Evolutionary conservation across 2,329 filamentous ascomycete species (phyloP).

Genomic region (Epichloe festucae): DNA sequence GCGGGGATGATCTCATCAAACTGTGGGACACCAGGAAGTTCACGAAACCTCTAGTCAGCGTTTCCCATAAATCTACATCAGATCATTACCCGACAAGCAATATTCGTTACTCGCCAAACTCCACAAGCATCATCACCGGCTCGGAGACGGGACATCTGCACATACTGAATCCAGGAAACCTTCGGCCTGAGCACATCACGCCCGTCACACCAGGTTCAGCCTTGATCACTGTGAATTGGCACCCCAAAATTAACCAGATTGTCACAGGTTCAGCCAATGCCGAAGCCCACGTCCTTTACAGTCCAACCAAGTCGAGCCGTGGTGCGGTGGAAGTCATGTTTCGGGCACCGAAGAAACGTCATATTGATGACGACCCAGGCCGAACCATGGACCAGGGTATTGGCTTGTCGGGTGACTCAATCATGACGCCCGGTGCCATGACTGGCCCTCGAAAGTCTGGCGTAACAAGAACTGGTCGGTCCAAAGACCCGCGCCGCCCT

Average conservation of each 20-base stretch:
- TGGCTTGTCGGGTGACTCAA: constrained; percentile 72
- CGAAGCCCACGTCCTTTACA: constrained; percentile 83
- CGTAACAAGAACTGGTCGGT: constrained; percentile 64
- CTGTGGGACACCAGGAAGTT: constrained; percentile 96
- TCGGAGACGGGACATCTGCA: constrained; percentile 77
- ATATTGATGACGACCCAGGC: constrained; percentile 84
- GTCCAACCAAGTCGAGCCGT: constrained; percentile 64
- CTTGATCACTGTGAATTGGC: constrained; percentile 79
- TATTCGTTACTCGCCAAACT: constrained; percentile 79
- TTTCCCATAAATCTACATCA: constrained; percentile 69
- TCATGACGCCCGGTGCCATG: constrained; percentile 55
- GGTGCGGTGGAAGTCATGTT: constrained; percentile 86
- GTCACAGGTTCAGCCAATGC: constrained; percentile 85
- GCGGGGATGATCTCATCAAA: constrained; percentile 87
- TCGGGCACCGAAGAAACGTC: constrained; percentile 83
- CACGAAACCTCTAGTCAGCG: constrained; percentile 72
- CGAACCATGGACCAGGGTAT: constrained; percentile 73
- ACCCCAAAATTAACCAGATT: constrained; percentile 91
- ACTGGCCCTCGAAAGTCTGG: constrained; percentile 45
- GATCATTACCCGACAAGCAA: constrained; percentile 73
- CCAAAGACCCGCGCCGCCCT: constrained; percentile 69
- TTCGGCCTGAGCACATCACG: constrained; percentile 72
- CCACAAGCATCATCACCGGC: constrained; percentile 76
- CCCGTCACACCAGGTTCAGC: constrained; percentile 77
- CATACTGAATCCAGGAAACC: constrained; percentile 84